A percentile compares a stretch with the other conserved stretches of the same genome.
phyloP scores from a whole-genome alignment of 2,329 filamentous ascomycete genomes.

The Dactylellina leptospora region DNA sequence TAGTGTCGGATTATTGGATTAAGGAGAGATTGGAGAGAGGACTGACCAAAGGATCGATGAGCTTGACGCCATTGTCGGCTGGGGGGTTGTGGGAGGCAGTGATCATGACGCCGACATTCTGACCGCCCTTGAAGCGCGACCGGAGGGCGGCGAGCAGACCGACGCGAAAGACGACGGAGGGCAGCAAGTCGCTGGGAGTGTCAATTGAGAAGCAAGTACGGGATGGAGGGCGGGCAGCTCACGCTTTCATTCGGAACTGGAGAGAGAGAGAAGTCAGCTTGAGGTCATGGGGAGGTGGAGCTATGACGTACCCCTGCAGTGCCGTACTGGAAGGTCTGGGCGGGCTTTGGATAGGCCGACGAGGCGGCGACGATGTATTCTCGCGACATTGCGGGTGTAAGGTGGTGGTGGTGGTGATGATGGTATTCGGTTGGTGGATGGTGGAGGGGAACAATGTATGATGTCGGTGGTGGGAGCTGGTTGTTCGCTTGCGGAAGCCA shows the following conservation, averaged over 20 bases:
- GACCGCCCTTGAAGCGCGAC: conserved; percentile 86
- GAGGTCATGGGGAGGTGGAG: background rate
- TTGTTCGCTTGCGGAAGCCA: no score
- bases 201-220: conserved; percentile 50
- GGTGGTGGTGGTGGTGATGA: no score
- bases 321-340: conserved; percentile 68
- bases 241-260: conserved; percentile 76
- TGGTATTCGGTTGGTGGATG: no score
- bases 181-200: conserved; percentile 73
- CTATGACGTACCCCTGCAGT: conserved; percentile 67
- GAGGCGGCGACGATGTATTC: conserved; percentile 62
- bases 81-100: conserved; percentile 93
- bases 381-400: conserved; percentile 22
- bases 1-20: conserved; percentile 43
- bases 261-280: background rate
- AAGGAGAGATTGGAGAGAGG: background rate
- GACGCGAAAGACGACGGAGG: conserved; percentile 91
- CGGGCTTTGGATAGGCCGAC: conserved; percentile 64
- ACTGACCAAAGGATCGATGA: conserved; percentile 86
- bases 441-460: no score
- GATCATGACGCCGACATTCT: conserved; percentile 96
- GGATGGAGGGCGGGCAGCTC: conserved; percentile 62
- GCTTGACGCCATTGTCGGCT: conserved; percentile 89
- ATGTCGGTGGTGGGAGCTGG: no score
- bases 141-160: conserved; percentile 87